phyloP scores from a whole-genome alignment of 768 basidiomycete genomes.

The Calocera viscosa region DNA sequence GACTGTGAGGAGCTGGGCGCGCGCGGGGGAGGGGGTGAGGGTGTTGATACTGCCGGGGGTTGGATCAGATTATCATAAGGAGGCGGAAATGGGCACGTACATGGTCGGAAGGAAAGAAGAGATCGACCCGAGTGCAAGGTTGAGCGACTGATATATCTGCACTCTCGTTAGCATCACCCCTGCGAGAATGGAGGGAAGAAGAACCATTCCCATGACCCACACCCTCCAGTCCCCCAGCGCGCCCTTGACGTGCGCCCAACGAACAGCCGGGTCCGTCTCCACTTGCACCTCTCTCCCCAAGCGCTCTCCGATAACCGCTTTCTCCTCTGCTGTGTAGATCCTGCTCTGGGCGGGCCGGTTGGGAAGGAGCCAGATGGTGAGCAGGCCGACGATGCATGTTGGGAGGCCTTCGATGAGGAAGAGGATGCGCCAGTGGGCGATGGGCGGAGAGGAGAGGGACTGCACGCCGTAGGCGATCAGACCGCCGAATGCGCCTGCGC shows the following conservation, averaged over 20 bases:
- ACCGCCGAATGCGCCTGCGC: constrained; percentile 10
- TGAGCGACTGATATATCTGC: constrained; percentile 62
- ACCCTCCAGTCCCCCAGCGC: constrained; percentile 57
- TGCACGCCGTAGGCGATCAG: constrained; percentile 21
- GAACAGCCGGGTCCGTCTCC: constrained; percentile 19
- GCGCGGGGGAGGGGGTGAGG: constrained; percentile 26
- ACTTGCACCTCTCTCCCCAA: constrained; percentile 51
- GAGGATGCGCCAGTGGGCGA: constrained; percentile 23
- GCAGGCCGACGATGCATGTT: constrained; percentile 47
- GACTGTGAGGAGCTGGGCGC: constrained; percentile 62
- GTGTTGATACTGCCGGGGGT: neutral
- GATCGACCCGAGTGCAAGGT: constrained; percentile 64
- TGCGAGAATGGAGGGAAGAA: neutral
- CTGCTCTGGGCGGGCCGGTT: constrained; percentile 57
- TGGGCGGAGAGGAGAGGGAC: constrained; percentile 19
- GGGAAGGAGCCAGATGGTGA: constrained; percentile 47
- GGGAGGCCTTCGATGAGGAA: constrained; percentile 44
- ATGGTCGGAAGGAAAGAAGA: constrained; percentile 78
- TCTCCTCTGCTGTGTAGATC: constrained; percentile 38
- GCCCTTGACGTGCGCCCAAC: constrained; percentile 40
- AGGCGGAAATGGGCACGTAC: neutral
- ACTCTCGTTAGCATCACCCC: neutral
- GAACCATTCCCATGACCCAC: neutral
- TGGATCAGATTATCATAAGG: neutral
- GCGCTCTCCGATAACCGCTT: constrained; percentile 52